Evolutionary conservation across 169 alveolate species (phyloP).

Genomic region (Plasmodium malariae): DNA sequence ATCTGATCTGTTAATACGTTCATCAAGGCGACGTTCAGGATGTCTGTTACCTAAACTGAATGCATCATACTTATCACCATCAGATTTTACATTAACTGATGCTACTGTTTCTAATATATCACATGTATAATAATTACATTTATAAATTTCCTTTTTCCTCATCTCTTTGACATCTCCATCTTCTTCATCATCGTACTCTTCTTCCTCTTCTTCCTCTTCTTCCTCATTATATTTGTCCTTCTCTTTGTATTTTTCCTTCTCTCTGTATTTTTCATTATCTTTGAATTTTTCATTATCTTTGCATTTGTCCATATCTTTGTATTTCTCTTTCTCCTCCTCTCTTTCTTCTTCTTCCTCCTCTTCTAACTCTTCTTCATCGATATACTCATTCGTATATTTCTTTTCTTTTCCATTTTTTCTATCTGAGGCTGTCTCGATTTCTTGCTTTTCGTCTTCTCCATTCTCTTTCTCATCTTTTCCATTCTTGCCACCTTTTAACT

Average conservation of each 20-base stretch:
- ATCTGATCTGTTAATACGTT: background rate
- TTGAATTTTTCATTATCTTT: background rate
- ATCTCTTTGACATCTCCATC: background rate
- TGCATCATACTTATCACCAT: background rate
- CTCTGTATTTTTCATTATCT: background rate
- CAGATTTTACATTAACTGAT: background rate
- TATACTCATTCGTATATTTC: background rate
- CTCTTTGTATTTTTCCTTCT: background rate
- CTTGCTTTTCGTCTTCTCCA: too few species aligned
- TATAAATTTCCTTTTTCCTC: background rate
- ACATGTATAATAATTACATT: background rate
- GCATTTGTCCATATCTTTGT: too few species aligned
- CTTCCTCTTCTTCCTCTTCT: background rate
- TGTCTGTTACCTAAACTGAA: background rate
- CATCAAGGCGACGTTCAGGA: background rate
- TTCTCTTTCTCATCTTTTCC: background rate
- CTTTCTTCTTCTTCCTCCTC: background rate
- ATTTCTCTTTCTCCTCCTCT: background rate
- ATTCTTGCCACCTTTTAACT: background rate
- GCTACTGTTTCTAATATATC: conserved; percentile 3
- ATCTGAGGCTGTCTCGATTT: too few species aligned
- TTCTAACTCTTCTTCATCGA: background rate
- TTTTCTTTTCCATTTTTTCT: background rate
- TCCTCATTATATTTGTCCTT: background rate
- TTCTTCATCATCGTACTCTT: background rate